Percentiles rank a stretch among this genome's conserved stretches.
These are phyloP conservation scores for Colletotrichum sp. DNA, from an alignment of 2,329 filamentous ascomycete species.

Conservation along the genomic window DNA sequence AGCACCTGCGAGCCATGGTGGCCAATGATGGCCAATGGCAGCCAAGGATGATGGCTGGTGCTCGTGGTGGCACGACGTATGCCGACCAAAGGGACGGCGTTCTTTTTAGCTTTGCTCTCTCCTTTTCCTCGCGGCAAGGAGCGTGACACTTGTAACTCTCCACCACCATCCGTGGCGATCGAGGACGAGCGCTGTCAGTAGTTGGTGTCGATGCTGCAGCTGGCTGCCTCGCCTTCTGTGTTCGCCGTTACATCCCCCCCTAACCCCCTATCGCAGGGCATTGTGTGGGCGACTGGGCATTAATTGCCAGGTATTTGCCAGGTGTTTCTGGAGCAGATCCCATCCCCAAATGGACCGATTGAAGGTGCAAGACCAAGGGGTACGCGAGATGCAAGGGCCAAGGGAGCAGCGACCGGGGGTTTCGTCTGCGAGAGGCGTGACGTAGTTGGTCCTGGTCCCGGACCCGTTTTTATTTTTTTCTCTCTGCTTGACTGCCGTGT, in stretches of 20 bases:
- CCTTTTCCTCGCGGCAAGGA: conserved; percentile 4
- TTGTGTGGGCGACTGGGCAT: neutral
- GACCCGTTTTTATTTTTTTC: conserved; percentile 12
- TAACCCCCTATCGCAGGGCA: neutral
- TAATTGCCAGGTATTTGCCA: neutral
- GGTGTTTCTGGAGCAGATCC: conserved; percentile 10
- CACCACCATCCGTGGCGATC: neutral
- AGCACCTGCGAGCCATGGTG: neutral
- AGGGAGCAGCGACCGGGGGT: conserved; percentile 12
- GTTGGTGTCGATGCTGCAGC: neutral
- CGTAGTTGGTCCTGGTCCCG: conserved; percentile 17
- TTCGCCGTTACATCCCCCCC: neutral
- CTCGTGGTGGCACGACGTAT: conserved; percentile 9
- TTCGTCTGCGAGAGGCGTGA: conserved; percentile 19
- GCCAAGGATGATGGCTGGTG: conserved; percentile 15
- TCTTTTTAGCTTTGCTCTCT: conserved; percentile 13
- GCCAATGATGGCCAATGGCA: neutral
- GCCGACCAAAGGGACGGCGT: conserved; percentile 10
- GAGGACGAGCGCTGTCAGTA: neutral
- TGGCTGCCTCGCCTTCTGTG: neutral
- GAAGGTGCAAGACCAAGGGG: conserved; percentile 13
- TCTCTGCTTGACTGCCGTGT: neutral
- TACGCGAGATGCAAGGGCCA: conserved; percentile 19
- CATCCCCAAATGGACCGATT: conserved; percentile 7
- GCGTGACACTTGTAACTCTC: neutral